Evolutionary conservation across 129 eudicot species (phyloP).

Genomic region (Arctium minus): DNA sequence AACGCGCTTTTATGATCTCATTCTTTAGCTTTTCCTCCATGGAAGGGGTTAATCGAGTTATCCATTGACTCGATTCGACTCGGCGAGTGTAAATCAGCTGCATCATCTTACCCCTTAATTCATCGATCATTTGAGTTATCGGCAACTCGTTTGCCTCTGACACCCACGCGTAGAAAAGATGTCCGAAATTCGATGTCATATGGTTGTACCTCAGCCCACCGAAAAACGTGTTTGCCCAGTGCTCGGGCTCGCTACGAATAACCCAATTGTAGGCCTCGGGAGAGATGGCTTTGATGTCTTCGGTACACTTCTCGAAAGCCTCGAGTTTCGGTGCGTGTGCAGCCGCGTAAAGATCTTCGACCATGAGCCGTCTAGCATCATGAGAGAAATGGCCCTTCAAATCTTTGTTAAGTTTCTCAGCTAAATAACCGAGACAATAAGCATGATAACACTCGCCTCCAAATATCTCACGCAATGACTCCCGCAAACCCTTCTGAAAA

Average conservation of each 20-base stretch:
- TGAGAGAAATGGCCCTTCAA: conserved; percentile 53
- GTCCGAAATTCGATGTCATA: conserved; percentile 48
- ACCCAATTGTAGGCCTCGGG: conserved; percentile 58
- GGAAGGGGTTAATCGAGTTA: conserved; percentile 41
- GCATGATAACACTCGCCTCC: conserved; percentile 50
- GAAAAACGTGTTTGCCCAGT: conserved; percentile 53
- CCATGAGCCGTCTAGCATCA: conserved; percentile 56
- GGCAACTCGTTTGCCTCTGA: conserved; percentile 56
- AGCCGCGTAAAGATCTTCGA: conserved; percentile 53
- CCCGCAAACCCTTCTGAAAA: conserved; percentile 49
- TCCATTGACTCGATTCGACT: conserved; percentile 48
- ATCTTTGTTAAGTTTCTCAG: conserved; percentile 50
- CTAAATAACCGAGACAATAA: conserved; percentile 47
- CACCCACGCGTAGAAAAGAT: conserved; percentile 46
- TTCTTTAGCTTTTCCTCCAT: conserved; percentile 56
- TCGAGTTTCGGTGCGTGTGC: conserved; percentile 49
- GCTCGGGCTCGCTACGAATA: conserved; percentile 51
- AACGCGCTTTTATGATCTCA: conserved; percentile 38
- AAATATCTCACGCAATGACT: conserved; percentile 40
- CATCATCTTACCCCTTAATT: conserved; percentile 51
- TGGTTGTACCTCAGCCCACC: conserved; percentile 52
- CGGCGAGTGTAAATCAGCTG: conserved; percentile 41
- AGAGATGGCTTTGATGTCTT: conserved; percentile 47
- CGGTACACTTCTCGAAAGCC: conserved; percentile 45
- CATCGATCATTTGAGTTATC: conserved; percentile 55